Percentiles rank a stretch among this genome's conserved stretches.
phyloP scores from a whole-genome alignment of 352 stramenopile species.

The Blastocystis sp. region DNA sequence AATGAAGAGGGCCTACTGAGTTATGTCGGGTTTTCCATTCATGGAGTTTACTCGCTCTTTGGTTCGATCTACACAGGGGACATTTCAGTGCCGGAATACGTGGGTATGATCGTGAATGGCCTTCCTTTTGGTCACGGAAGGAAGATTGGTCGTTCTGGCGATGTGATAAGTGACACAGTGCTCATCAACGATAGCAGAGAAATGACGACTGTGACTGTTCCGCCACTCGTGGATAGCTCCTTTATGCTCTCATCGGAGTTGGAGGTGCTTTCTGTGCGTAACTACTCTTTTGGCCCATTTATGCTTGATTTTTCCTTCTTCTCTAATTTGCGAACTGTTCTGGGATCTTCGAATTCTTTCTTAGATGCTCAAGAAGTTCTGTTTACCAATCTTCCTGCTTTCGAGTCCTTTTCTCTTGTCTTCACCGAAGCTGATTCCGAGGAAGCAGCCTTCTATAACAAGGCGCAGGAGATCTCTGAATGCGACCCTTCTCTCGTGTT shows the following conservation, averaged over 20 bases:
- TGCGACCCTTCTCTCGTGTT: background rate
- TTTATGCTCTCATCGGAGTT: background rate
- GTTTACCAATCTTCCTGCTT: background rate
- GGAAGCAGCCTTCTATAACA: background rate
- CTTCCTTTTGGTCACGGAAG: background rate
- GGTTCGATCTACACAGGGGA: background rate
- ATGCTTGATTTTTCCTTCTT: background rate
- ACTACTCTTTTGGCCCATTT: background rate
- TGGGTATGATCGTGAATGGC: background rate
- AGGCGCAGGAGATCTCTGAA: too few species aligned
- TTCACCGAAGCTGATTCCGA: background rate
- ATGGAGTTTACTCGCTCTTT: background rate
- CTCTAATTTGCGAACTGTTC: background rate
- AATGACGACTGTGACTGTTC: background rate
- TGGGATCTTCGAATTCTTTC: background rate
- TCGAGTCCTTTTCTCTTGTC: background rate
- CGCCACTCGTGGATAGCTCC: background rate
- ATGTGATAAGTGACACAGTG: background rate
- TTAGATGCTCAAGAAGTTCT: background rate
- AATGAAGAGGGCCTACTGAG: background rate
- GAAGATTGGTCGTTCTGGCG: background rate
- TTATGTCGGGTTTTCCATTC: background rate
- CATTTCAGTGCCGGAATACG: background rate
- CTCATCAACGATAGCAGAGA: background rate
- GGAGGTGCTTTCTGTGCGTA: background rate